Evolutionary conservation across 2,329 filamentous ascomycete genomes (phyloP).

Genomic region (Cordyceps cicadae): DNA sequence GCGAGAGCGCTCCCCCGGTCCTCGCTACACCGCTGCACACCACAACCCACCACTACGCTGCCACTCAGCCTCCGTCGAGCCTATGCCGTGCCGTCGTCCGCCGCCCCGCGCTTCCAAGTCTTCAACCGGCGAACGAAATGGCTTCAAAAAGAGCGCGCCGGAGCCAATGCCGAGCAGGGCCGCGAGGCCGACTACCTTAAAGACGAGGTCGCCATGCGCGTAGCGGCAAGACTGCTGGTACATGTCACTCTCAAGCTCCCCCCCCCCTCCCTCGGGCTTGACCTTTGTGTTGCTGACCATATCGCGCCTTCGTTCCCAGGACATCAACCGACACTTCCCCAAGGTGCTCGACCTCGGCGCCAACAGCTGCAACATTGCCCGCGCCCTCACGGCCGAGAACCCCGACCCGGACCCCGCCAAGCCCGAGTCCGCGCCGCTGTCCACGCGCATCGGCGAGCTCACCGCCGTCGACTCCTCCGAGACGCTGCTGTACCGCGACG

Average conservation of each 20-base stretch:
- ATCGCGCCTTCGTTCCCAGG: constrained; percentile 37
- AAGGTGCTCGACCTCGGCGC: constrained; percentile 86
- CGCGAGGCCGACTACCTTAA: constrained; percentile 85
- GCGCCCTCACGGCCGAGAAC: constrained; percentile 64
- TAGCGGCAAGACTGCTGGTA: constrained; percentile 80
- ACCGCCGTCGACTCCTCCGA: constrained; percentile 76
- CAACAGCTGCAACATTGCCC: constrained; percentile 90
- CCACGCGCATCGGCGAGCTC: constrained; percentile 63
- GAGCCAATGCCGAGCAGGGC: constrained; percentile 58
- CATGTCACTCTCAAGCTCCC: not conserved
- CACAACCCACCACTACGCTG: constrained; percentile 16
- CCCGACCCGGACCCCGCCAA: constrained; percentile 51
- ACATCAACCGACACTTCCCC: constrained; percentile 84
- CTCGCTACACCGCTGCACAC: not conserved
- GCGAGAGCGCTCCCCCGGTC: constrained; percentile 2
- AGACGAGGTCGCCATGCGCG: constrained; percentile 77
- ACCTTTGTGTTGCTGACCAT: too few species aligned
- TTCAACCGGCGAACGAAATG: constrained; percentile 87
- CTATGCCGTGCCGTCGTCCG: constrained; percentile 73
- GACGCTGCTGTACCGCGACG: constrained; percentile 72
- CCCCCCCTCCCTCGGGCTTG: not conserved
- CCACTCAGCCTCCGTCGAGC: constrained; percentile 41
- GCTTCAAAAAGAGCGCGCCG: constrained; percentile 83
- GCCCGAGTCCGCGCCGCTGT: constrained; percentile 56
- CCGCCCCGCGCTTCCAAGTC: constrained; percentile 73